Base-by-base conservation (phyloP, 2,329 filamentous ascomycete species). In the Rutstroemia sydowiana region DNA sequence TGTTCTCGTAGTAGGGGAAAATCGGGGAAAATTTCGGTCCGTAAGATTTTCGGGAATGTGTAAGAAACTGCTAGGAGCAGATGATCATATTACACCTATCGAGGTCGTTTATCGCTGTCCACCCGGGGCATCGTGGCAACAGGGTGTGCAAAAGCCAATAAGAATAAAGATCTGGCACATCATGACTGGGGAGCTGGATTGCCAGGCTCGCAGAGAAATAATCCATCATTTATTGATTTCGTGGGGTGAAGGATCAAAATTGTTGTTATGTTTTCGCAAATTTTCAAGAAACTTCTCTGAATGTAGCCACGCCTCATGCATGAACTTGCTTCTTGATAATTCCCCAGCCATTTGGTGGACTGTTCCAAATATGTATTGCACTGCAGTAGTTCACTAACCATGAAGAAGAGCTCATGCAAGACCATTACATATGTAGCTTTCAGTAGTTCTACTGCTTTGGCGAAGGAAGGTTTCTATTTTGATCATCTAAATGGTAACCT, bases 11-110 rank as follows among this genome's bases (percentile, higher is more conserved):
- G n/a, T 42, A 23, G 21, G 39, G 26, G 20, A n/a, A n/a, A n/a
- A n/a, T n/a, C n/a, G n/a, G n/a, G n/a, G n/a, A n/a, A n/a, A 42
- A 18, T 42, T 26, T 40, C 18, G 18, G 16, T 40, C 41, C 48
- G 42, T 37, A 44, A 37, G 32, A 40, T 51, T 39, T 18, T 45
- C 34, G 30, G 18, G 26, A 46, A n/a, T 32, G 14, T 14, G 23
- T 36, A 28, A 39, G 45, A 51, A 49, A 49, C 14, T 14, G 23
- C 42, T 23, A 39, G 45, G 53, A 49, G 52, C 57, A 59, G 53
- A 56, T 59, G 57, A 59, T 53, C 57, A 56, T 49, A 46, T 40
- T 46, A 32, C 41, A 46, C 48, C 34, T 18, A 26, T 39, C 23
- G 14, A 32, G 5, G 26, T 39, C 18, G 28, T 26, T 45, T 34